These are phyloP conservation scores for Cyberlindnera mrakii DNA, from an alignment of 805 yeast genomes.

Conservation along the genomic window DNA sequence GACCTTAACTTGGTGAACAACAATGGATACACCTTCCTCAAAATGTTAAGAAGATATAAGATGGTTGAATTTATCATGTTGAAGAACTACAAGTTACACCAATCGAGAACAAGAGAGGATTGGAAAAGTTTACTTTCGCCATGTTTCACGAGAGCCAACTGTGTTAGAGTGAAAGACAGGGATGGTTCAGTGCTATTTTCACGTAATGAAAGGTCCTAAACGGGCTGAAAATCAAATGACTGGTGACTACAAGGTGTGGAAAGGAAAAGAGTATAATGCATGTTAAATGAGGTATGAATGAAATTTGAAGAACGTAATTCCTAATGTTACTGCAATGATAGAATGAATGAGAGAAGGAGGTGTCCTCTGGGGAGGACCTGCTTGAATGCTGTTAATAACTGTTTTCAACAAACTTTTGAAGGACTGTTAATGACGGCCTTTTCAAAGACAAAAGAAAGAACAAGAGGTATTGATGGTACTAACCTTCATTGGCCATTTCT, in stretches of 20 bases:
- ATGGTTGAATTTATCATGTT: conserved; percentile 32
- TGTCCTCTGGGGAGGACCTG: too few species aligned
- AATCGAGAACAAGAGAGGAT: conserved; percentile 31
- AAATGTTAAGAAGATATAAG: conserved; percentile 25
- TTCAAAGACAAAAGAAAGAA: neutral
- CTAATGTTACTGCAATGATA: too few species aligned
- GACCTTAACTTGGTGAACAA: conserved; percentile 29
- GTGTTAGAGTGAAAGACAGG: conserved; percentile 30
- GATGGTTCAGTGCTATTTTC: conserved; percentile 39
- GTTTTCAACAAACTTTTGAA: conserved; percentile 3
- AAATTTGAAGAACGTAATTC: too few species aligned
- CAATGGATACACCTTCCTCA: conserved; percentile 30
- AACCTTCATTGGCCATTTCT: conserved; percentile 18
- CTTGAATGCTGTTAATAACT: conserved; percentile 6
- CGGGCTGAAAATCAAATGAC: neutral
- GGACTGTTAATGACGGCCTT: conserved; percentile 8
- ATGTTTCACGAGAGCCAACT: conserved; percentile 28
- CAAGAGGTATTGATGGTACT: conserved; percentile 6
- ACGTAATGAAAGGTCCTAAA: conserved; percentile 9
- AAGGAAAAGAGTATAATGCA: too few species aligned
- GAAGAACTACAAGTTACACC: conserved; percentile 31
- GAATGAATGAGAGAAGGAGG: too few species aligned
- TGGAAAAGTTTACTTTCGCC: conserved; percentile 32
- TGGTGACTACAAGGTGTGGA: neutral
- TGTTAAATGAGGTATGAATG: too few species aligned